These are phyloP conservation scores for Cytospora mali DNA, from an alignment of 2,329 filamentous ascomycete genomes.

Conservation along the genomic window DNA sequence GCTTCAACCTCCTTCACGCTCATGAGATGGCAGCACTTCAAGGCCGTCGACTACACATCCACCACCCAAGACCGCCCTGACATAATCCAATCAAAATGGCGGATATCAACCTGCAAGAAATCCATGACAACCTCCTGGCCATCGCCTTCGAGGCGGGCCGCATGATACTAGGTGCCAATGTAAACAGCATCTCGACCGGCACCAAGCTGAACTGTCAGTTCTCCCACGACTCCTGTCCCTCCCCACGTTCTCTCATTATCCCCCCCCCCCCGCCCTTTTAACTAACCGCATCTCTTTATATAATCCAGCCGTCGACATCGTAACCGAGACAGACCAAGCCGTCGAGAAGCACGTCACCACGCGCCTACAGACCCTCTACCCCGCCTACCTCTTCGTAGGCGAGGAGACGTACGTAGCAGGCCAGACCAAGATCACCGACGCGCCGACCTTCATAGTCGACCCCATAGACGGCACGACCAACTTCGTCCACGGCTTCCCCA, in stretches of 20 bases:
- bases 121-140: constrained; percentile 62
- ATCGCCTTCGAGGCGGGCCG: constrained; percentile 65
- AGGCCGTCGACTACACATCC: constrained; percentile 1
- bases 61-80: constrained; percentile 12
- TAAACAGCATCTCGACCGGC: constrained; percentile 57
- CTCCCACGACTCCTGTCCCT: constrained; percentile 3
- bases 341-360: constrained; percentile 64
- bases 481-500: constrained; percentile 76
- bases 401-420: constrained; percentile 77
- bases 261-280: neutral
- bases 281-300: neutral
- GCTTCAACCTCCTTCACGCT: neutral
- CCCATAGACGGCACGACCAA: constrained; percentile 84
- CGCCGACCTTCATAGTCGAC: constrained; percentile 79
- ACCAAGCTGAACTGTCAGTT: constrained; percentile 68
- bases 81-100: constrained; percentile 46
- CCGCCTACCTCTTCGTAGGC: constrained; percentile 66
- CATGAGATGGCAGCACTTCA: constrained; percentile 8
- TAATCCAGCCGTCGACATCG: constrained; percentile 63
- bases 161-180: constrained; percentile 65
- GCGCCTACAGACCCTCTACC: constrained; percentile 55
- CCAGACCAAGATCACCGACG: constrained; percentile 58
- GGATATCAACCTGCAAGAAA: constrained; percentile 59
- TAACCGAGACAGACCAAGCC: constrained; percentile 68
- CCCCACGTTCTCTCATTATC: neutral